Percentiles rank a stretch among this genome's conserved stretches.
Evolutionary conservation across 805 yeast species (phyloP).

Genomic region (Metschnikowia similis): DNA sequence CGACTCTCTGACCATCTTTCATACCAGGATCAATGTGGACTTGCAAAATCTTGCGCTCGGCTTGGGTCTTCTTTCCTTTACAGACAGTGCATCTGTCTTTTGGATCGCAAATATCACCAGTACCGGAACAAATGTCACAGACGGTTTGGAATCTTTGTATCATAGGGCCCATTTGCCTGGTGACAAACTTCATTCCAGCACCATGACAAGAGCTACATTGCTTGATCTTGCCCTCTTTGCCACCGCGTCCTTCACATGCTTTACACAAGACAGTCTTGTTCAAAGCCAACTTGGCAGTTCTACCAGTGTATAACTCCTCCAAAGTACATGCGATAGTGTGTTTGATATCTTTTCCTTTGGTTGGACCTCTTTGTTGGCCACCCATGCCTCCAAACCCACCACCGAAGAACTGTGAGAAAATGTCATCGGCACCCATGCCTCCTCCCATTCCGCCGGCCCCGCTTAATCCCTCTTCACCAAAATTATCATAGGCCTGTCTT

Average conservation of each 20-base stretch:
- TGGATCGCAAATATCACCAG: conserved; percentile 82
- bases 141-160: conserved; percentile 95
- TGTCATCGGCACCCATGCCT: conserved; percentile 62
- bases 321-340: conserved; percentile 81
- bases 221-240: conserved; percentile 85
- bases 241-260: conserved; percentile 92
- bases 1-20: conserved; percentile 88
- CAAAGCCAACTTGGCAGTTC: conserved; percentile 88
- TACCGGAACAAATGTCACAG: conserved; percentile 89
- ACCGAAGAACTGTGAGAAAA: conserved; percentile 78
- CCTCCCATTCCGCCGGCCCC: conserved; percentile 38
- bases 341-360: conserved; percentile 84
- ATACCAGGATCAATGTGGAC: conserved; percentile 96
- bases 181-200: conserved; percentile 82
- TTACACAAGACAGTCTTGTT: conserved; percentile 88
- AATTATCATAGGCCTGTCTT: conserved; percentile 83
- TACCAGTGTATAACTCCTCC: conserved; percentile 92
- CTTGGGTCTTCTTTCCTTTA: conserved; percentile 80
- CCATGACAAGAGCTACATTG: conserved; percentile 88
- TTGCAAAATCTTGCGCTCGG: conserved; percentile 88
- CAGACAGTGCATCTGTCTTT: conserved; percentile 86
- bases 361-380: conserved; percentile 75
- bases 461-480: conserved; percentile 90
- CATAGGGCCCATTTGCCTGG: conserved; percentile 99
- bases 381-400: conserved; percentile 55